A percentile compares a stretch with the other conserved stretches of the same genome.
phyloP scores from a whole-genome alignment of 257 asterid genomes.

The Lithospermum erythrorhizon region DNA sequence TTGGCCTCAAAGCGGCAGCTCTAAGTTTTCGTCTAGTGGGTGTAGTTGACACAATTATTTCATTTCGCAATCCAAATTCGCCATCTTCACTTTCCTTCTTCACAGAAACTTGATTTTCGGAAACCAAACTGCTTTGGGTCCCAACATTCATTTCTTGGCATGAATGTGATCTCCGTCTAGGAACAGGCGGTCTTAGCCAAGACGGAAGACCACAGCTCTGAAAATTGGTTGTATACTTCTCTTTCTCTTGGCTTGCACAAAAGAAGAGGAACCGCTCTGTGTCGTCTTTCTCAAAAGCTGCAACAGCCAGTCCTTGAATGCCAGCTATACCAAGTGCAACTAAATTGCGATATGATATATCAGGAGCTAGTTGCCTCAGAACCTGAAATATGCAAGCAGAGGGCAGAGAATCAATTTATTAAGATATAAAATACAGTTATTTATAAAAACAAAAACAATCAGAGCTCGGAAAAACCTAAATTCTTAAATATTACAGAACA shows the following conservation, averaged over 20 bases:
- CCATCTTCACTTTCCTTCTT: slow-evolving; percentile 35
- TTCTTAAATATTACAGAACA: too few relatives aligned
- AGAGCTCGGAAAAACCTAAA: too few relatives aligned
- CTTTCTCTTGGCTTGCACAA: slow-evolving; percentile 32
- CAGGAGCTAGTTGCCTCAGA: slow-evolving; percentile 88
- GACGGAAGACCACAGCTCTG: slow-evolving; percentile 40
- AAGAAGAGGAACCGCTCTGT: slow-evolving; percentile 74
- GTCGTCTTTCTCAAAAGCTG: slow-evolving; percentile 83
- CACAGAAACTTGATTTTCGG: slow-evolving; percentile 16
- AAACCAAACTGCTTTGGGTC: slow-evolving; percentile 22
- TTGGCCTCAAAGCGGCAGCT: slow-evolving; percentile 80
- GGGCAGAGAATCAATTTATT: slow-evolving; percentile 4
- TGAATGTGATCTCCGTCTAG: slow-evolving; percentile 52
- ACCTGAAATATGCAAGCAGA: slow-evolving; percentile 37
- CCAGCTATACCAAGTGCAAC: slow-evolving; percentile 88
- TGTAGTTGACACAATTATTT: slow-evolving; percentile 23
- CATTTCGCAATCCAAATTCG: slow-evolving; percentile 31
- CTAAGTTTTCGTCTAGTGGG: slow-evolving; percentile 40
- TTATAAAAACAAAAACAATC: not conserved
- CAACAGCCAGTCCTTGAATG: slow-evolving; percentile 84
- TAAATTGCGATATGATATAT: slow-evolving; percentile 70
- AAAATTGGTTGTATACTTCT: slow-evolving; percentile 20
- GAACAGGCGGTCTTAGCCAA: slow-evolving; percentile 85
- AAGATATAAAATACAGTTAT: not conserved
- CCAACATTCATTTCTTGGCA: slow-evolving; percentile 24